Evolutionary conservation across 257 asterid species (phyloP), one percentile per base, ranked within the genome.

Genomic region (Nicotiana obtusifolia): DNA sequence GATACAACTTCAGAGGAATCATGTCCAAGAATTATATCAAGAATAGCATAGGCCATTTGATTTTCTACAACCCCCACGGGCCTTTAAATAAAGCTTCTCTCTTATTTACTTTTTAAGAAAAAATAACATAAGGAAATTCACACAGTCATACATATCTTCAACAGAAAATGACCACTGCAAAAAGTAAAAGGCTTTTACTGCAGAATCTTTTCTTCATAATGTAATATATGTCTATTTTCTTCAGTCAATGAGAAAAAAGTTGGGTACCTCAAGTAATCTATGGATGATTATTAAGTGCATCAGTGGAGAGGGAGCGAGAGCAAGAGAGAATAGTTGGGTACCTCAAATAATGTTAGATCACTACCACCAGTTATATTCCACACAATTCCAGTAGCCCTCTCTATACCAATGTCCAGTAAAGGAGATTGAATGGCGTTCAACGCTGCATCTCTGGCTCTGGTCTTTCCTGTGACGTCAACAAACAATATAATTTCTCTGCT

Each of bases 301-400:
- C 14, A 2, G 11, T 10, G 24, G 69, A 17, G 76, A 60, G 68
- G 33, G 81, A 11, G 78, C 11, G 83, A 81, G 82, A 60, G 67
- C 62, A 81, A 61, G 81, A 41, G 52, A 78, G 19, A n/a, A 41
- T 22, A 71, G 78, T 71, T 76, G 77, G 69, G 69, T 86, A 95
- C 99, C 97, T 95, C 98, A 87, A 90, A 91, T 88, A 95, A 87
- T 80, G 99, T 95, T 81, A 95, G 86, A 87, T 95, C 99, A 80
- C 84, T 91, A 79, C 99, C 99, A 52, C 99, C 99, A 64, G 99
- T 93, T 80, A 95, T 95, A 85, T 93, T 95, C 98, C 98, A 95
- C 86, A 95, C 99, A 86, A 95, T 93, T 67, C 99, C 99, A 47
- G 98, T 93, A 77, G 99, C 99, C 82, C 97, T 91, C 88, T 95